Evolutionary conservation across 139 green algal genomes (phyloP).

Genomic region (Coelastrella sp.): DNA sequence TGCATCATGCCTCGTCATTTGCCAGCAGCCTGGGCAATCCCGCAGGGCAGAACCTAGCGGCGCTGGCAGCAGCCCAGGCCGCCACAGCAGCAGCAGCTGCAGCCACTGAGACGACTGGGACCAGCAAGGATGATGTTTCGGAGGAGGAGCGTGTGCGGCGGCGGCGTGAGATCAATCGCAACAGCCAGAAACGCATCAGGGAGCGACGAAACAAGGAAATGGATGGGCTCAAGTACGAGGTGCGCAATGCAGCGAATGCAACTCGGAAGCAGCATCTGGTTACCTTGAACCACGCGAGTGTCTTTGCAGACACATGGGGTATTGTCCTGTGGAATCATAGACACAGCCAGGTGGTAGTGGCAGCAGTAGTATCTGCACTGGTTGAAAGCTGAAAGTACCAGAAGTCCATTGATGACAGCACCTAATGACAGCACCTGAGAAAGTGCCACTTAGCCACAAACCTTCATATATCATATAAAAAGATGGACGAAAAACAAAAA

Average conservation of each 20-base stretch:
- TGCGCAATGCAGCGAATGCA: background rate
- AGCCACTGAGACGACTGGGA: slow-evolving; percentile 40
- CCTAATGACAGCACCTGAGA: too few relatives aligned
- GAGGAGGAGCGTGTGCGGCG: slow-evolving; percentile 52
- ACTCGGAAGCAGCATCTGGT: background rate
- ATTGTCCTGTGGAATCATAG: too few relatives aligned
- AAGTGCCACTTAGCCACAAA: too few relatives aligned
- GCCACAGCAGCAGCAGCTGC: slow-evolving; percentile 6
- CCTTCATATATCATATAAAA: too few relatives aligned
- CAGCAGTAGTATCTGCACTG: too few relatives aligned
- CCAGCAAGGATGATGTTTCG: slow-evolving; percentile 18
- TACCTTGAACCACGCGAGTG: too few relatives aligned
- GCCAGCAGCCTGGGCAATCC: background rate
- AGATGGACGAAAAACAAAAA: too few relatives aligned
- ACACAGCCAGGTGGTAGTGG: too few relatives aligned
- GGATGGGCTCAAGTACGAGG: slow-evolving; percentile 50
- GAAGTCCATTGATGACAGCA: too few relatives aligned
- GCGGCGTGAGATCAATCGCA: slow-evolving; percentile 59
- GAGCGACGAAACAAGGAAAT: slow-evolving; percentile 55
- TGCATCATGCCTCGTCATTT: background rate
- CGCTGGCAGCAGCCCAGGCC: background rate
- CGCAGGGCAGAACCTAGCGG: slow-evolving; percentile 1
- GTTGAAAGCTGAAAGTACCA: too few relatives aligned
- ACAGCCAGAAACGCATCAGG: slow-evolving; percentile 58
- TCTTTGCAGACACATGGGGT: too few relatives aligned